Base-by-base conservation (phyloP, 139 green algal species). In the Spirogloea muscicola region DNA sequence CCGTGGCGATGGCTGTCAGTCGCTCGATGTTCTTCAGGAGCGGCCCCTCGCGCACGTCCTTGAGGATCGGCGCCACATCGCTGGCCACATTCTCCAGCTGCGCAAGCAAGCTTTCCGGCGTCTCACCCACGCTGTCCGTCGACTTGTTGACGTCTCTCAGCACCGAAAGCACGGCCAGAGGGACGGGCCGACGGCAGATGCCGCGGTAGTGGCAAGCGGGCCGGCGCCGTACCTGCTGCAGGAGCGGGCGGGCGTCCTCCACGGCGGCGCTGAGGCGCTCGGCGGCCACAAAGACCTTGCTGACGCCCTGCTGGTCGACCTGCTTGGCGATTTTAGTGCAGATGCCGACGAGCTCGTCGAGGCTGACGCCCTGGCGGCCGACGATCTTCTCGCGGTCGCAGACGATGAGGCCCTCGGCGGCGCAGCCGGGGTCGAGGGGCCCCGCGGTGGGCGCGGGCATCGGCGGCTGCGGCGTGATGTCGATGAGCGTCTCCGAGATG, bases 331-430 rank as follows among this genome's bases (percentile, higher is more conserved):
- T 84, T 48, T 92, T 94, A 2, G 89, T 94, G 81, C 88, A 91
- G 49, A 98, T 90, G 78, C 93, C 95, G 18, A 99, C 92, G 46
- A 99, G 84, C 77, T 99, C 94, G 70, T 99, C 94, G 63, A 99
- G 80, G 0, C 91, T 91, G 21, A 98, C 94, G 21, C 89, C 89
- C 79, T 78, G 87, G 58, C 94, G 76, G 0, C 94, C 94, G 34
- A 87, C 49, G 44, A 98, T 96, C 36, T 80, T 82, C 0, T 90
- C 92, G 33, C 89, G 76, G 74, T 92, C 72, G 81, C 94, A 98
- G 33, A 98, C 92, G 10, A 98, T 87, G 31, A 88, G 57, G 1
- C 88, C 92, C 83, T 98, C 93, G n/a, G 85, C 77, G 38, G 87
- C 84, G 66, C 94, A 98, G 3, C 76, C 78, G n/a, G 86, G 76